phyloP scores from a whole-genome alignment of 176 grass and related monocot genomes.

The Eragrostis curvula region DNA sequence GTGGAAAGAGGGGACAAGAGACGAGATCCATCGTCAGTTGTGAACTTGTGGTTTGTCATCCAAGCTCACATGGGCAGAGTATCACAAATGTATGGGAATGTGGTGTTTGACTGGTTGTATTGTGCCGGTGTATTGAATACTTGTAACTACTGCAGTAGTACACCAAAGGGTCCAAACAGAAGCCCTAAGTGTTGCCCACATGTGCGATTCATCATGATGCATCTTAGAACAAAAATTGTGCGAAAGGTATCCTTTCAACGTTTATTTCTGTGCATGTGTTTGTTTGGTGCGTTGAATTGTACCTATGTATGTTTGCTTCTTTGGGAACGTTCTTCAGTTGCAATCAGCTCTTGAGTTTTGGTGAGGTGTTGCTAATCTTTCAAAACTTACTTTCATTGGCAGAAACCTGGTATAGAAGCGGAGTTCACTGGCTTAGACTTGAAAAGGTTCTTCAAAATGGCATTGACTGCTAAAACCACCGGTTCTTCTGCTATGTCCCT shows the following conservation, averaged over 20 bases:
- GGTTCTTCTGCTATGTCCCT: conserved; percentile 53
- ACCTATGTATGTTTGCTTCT: neutral
- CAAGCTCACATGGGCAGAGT: neutral
- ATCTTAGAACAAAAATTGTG: neutral
- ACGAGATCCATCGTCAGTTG: neutral
- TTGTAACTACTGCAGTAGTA: neutral
- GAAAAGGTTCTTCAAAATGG: conserved; percentile 57
- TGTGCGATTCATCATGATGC: neutral
- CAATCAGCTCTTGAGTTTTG: neutral
- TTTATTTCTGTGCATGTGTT: neutral
- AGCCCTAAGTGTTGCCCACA: neutral
- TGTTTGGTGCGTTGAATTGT: neutral
- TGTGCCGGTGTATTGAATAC: neutral
- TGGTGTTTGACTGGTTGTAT: neutral
- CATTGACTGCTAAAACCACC: conserved; percentile 33
- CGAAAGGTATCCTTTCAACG: neutral
- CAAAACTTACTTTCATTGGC: neutral
- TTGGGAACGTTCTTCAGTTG: neutral
- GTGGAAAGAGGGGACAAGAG: neutral
- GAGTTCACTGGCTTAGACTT: conserved; percentile 54
- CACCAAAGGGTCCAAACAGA: neutral
- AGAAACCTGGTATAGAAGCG: conserved; percentile 72
- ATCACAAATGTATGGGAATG: neutral
- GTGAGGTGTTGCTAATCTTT: neutral
- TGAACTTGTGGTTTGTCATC: neutral